Percentiles rank a stretch among this genome's conserved stretches.
These are phyloP conservation scores for Mariannaea elegans DNA, from an alignment of 2,329 filamentous ascomycete genomes.

Conservation along the genomic window DNA sequence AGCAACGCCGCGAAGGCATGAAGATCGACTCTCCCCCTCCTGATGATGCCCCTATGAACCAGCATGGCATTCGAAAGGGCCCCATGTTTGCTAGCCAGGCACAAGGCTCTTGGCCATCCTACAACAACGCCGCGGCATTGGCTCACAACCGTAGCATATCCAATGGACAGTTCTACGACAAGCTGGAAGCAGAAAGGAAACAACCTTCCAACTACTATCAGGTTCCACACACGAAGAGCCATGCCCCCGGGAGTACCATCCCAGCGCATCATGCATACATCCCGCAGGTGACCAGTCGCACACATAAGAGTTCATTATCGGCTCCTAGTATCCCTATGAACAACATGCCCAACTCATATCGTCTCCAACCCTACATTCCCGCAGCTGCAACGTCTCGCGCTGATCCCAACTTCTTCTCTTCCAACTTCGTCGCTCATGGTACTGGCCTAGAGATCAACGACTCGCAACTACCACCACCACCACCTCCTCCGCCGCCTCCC, in stretches of 20 bases:
- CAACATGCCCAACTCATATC: conserved; percentile 45
- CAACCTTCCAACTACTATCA: conserved; percentile 23
- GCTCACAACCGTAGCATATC: conserved; percentile 16
- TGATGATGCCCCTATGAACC: not conserved
- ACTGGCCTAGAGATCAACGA: not conserved
- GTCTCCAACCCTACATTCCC: conserved; percentile 46
- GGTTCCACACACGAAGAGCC: conserved; percentile 18
- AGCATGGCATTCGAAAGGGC: not conserved
- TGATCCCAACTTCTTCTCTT: not conserved
- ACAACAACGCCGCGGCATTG: not conserved
- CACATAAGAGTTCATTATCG: not conserved
- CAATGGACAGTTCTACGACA: conserved; percentile 23
- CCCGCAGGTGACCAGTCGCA: conserved; percentile 11
- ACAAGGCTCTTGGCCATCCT: not conserved
- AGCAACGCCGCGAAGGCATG: not conserved
- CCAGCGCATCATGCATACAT: conserved; percentile 29
- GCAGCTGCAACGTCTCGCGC: conserved; percentile 31
- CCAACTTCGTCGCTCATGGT: not conserved
- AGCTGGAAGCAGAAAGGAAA: not conserved
- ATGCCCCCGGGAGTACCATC: conserved; percentile 15
- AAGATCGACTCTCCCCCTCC: not conserved
- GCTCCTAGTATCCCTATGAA: conserved; percentile 18
- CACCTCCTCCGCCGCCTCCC: conserved; percentile 35
- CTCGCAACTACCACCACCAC: conserved; percentile 28
- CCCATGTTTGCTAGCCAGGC: not conserved